Evolutionary conservation across 2,329 filamentous ascomycete genomes (phyloP).

Genomic region (Metarhizium rileyi): DNA sequence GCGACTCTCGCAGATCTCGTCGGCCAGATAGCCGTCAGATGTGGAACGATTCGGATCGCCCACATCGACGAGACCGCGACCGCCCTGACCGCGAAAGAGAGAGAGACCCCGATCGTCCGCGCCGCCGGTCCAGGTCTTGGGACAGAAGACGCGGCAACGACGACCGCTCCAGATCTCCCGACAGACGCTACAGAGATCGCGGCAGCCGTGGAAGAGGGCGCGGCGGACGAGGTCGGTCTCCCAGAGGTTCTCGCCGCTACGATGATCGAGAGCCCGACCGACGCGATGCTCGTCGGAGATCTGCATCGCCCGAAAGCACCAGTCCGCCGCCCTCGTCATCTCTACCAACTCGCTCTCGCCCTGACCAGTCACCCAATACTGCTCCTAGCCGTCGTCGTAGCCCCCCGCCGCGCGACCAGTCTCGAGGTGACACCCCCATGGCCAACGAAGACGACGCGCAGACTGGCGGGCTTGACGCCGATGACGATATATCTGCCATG

Average conservation of each 20-base stretch:
- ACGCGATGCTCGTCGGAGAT: constrained; percentile 23
- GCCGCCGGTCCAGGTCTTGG: constrained; percentile 14
- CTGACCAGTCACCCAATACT: constrained; percentile 8
- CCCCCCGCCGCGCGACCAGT: constrained; percentile 8
- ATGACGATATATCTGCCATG: constrained; percentile 66
- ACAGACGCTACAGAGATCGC: constrained; percentile 7
- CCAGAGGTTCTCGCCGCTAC: constrained; percentile 18
- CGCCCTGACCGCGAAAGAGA: constrained; percentile 22
- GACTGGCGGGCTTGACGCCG: constrained; percentile 34
- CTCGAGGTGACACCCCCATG: constrained; percentile 14
- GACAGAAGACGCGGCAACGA: constrained; percentile 25
- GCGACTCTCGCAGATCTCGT: constrained; percentile 23
- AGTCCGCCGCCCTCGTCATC: constrained; percentile 14
- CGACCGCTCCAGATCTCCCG: constrained; percentile 17
- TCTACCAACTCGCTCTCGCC: constrained; percentile 26
- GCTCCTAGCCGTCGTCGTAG: constrained; percentile 13
- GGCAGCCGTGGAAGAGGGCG: constrained; percentile 9
- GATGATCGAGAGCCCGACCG: constrained; percentile 16
- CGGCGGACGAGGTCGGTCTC: constrained; percentile 17
- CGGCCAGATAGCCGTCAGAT: constrained; percentile 46
- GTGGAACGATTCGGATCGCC: constrained; percentile 47
- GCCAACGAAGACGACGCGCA: constrained; percentile 17
- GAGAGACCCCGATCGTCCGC: constrained; percentile 24
- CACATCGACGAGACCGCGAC: constrained; percentile 22
- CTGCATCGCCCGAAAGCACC: constrained; percentile 23